These are phyloP conservation scores for Fusarium subtropicale DNA, from an alignment of 2,329 filamentous ascomycete genomes.

Conservation along the genomic window DNA sequence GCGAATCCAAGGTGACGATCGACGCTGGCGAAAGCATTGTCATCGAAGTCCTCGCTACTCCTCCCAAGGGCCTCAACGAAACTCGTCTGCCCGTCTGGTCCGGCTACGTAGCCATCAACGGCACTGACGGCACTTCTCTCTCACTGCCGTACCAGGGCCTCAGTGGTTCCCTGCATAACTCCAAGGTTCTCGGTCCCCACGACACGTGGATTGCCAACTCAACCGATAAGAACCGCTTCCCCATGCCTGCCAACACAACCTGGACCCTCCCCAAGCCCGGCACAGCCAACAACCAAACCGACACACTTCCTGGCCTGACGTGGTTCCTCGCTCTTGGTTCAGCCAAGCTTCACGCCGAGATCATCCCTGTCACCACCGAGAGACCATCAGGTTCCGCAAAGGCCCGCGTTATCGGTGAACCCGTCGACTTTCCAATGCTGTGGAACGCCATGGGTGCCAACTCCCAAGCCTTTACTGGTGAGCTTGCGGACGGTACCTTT, in stretches of 20 bases:
- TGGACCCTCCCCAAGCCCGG: constrained; percentile 58
- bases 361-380: constrained; percentile 53
- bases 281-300: constrained; percentile 44
- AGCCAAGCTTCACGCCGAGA: constrained; percentile 56
- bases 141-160: constrained; percentile 58
- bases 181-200: constrained; percentile 40
- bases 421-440: constrained; percentile 57
- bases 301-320: constrained; percentile 55
- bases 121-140: constrained; percentile 53
- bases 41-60: constrained; percentile 59
- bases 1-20: constrained; percentile 58
- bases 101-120: constrained; percentile 57
- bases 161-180: constrained; percentile 51
- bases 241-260: constrained; percentile 51
- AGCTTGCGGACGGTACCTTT: constrained; percentile 59
- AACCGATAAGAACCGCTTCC: constrained; percentile 46
- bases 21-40: constrained; percentile 56
- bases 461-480: constrained; percentile 58
- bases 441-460: constrained; percentile 46
- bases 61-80: constrained; percentile 53
- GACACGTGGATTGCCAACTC: constrained; percentile 51
- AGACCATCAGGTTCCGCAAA: constrained; percentile 46
- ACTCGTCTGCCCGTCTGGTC: constrained; percentile 57
- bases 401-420: constrained; percentile 56
- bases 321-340: constrained; percentile 60